phyloP scores from a whole-genome alignment of 257 asterid genomes.

The Solanum phureja region DNA sequence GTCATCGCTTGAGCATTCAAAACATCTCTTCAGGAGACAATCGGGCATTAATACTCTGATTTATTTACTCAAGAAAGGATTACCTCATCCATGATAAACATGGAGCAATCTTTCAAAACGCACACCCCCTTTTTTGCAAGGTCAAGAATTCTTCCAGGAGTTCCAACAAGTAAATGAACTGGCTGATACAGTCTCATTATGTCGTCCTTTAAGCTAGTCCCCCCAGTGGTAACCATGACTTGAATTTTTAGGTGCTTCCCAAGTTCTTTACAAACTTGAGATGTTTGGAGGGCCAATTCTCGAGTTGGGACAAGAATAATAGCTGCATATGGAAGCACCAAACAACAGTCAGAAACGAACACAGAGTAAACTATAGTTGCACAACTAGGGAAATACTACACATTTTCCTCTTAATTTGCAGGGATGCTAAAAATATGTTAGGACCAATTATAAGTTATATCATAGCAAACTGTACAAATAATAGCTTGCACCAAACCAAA shows the following conservation, averaged over 20 bases:
- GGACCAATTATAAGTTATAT: not conserved
- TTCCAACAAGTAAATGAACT: constrained; percentile 88
- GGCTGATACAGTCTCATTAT: constrained; percentile 91
- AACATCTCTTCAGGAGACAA: not conserved
- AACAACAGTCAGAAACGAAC: not conserved
- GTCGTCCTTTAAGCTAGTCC: constrained; percentile 86
- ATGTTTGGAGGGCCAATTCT: constrained; percentile 85
- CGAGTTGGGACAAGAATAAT: constrained; percentile 79
- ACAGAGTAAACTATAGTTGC: not conserved
- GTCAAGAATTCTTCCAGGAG: constrained; percentile 90
- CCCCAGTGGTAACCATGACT: constrained; percentile 87
- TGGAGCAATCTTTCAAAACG: constrained; percentile 43
- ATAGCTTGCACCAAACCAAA: not conserved
- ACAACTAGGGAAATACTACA: not conserved
- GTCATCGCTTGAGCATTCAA: not conserved
- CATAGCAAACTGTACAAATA: not conserved
- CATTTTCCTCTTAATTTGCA: not conserved
- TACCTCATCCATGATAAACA: constrained; percentile 90
- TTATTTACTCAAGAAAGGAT: not conserved
- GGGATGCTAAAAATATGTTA: not conserved
- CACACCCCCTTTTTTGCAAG: constrained; percentile 69
- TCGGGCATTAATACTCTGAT: not conserved
- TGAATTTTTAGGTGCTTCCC: constrained; percentile 70
- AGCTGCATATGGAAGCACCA: constrained; percentile 30
- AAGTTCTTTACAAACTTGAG: constrained; percentile 87